Percentiles rank a stretch among this genome's conserved stretches.
These are phyloP conservation scores for Boletus sp. DNA, from an alignment of 768 basidiomycete species.

Conservation along the genomic window DNA sequence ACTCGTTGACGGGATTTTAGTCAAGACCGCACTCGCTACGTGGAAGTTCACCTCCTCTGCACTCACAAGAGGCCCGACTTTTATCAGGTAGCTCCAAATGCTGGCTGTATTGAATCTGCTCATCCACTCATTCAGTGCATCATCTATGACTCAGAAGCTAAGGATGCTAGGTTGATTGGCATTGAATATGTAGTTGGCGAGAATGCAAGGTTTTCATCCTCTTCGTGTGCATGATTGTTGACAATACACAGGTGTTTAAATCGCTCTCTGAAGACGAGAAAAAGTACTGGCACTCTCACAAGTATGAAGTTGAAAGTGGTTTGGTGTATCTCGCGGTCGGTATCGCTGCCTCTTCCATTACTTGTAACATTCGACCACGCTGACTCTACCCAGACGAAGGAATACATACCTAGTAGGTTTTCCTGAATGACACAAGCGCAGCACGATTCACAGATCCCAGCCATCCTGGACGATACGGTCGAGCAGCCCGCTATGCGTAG, in stretches of 20 bases:
- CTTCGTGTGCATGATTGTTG: not conserved
- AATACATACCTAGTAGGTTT: conserved; percentile 23
- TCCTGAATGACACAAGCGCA: not conserved
- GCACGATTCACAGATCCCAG: conserved; percentile 8
- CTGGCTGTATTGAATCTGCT: conserved; percentile 21
- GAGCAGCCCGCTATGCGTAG: conserved; percentile 42
- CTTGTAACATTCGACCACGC: not conserved
- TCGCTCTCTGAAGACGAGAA: conserved; percentile 44
- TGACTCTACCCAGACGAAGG: conserved; percentile 18
- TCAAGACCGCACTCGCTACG: conserved; percentile 31
- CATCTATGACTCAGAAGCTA: conserved; percentile 40
- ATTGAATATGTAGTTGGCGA: conserved; percentile 52
- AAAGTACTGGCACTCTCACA: conserved; percentile 53
- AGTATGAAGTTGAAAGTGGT: conserved; percentile 42
- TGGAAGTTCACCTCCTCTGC: conserved; percentile 46
- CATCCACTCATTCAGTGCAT: conserved; percentile 36
- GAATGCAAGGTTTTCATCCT: conserved; percentile 14
- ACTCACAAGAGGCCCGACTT: conserved; percentile 37
- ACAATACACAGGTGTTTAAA: conserved; percentile 31
- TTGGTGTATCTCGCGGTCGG: conserved; percentile 31
- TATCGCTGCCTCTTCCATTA: not conserved
- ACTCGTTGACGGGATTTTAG: conserved; percentile 11
- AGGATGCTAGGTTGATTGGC: conserved; percentile 47
- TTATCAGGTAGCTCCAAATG: conserved; percentile 31
- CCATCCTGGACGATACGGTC: conserved; percentile 31